These are phyloP conservation scores for Durio zibethinus DNA, from an alignment of 345 rosid species.

Conservation along the genomic window DNA sequence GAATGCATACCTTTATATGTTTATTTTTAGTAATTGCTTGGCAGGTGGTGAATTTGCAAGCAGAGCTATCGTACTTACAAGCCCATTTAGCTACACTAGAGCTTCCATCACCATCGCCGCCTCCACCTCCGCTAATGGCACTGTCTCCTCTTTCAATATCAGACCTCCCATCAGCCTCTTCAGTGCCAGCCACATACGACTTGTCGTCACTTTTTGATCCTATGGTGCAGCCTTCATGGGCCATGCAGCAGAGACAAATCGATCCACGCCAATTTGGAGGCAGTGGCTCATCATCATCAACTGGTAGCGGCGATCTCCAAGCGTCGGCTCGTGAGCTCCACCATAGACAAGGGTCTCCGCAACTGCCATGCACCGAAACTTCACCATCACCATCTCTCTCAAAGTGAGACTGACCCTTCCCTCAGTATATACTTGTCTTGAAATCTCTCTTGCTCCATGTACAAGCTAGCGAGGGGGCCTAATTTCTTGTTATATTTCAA, in stretches of 20 bases:
- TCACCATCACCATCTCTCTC: constrained; percentile 53
- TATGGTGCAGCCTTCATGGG: constrained; percentile 55
- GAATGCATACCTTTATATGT: not conserved
- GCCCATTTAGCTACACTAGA: constrained; percentile 65
- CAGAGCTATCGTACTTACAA: constrained; percentile 83
- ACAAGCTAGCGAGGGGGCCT: constrained; percentile 11
- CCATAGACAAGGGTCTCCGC: constrained; percentile 61
- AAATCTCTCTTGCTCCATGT: constrained; percentile 11
- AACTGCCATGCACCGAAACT: constrained; percentile 42
- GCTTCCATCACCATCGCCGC: constrained; percentile 51
- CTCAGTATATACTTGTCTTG: constrained; percentile 12
- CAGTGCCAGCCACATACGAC: constrained; percentile 56
- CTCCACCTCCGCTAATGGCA: constrained; percentile 26
- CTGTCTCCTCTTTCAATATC: constrained; percentile 61
- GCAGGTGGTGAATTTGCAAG: constrained; percentile 78
- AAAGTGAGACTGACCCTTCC: constrained; percentile 36
- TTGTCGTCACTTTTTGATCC: constrained; percentile 74
- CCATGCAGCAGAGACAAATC: constrained; percentile 47
- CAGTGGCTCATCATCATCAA: constrained; percentile 28
- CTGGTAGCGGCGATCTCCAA: constrained; percentile 60
- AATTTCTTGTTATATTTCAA: constrained; percentile 23
- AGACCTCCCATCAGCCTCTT: constrained; percentile 56
- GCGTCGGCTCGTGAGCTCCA: constrained; percentile 78
- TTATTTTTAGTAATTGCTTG: not conserved
- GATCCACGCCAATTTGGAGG: constrained; percentile 65